Evolutionary conservation across 306 rosid species (phyloP), one percentile per base, ranked within the genome.

Genomic region (Cucurbita argyrosperma): DNA sequence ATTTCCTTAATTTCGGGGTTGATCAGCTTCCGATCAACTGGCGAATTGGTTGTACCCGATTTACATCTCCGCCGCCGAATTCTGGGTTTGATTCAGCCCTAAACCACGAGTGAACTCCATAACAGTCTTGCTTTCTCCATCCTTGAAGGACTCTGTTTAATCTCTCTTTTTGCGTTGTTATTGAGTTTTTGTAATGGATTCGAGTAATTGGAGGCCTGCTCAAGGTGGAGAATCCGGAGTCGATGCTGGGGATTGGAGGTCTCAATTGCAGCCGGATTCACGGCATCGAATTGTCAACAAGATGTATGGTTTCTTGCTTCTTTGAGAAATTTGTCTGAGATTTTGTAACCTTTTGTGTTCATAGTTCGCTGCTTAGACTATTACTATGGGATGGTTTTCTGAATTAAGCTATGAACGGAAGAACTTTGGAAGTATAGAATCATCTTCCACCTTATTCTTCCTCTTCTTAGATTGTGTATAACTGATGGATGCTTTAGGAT

Each of bases 161-260:
- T 9, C 4, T 10, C 18, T 64, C 15, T 21, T 70, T 8, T n/a
- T 49, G 7, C 13, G 49, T 16, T 39, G 14, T 38, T 40, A 16
- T 14, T 63, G 74, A 46, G 46, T 0, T 50, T 67, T 50, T 69
- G 74, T 26, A 69, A 81, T 85, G 89, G 87, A 85, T 65, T 11
- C 78, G 42, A 78, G 71, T 74, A 83, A 79, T 57, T 81, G 87
- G 87, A 54, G 71, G 68, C 80, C 87, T 51, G 50, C 81, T 69
- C 88, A 79, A 72, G 85, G 77, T 49, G 77, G 68, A 19, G 84
- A 83, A 57, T 76, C 84, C 62, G 42, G 80, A 40, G 61, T 54
- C 61, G 86, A 76, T 18, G 10, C 46, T 18, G 79, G 54, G 16
- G 79, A 76, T 52, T 76, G 79, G 79, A 76, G 73, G 79, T 76